Evolutionary conservation across 768 basidiomycete genomes (phyloP).

Genomic region (Kwoniella shandongensis): DNA sequence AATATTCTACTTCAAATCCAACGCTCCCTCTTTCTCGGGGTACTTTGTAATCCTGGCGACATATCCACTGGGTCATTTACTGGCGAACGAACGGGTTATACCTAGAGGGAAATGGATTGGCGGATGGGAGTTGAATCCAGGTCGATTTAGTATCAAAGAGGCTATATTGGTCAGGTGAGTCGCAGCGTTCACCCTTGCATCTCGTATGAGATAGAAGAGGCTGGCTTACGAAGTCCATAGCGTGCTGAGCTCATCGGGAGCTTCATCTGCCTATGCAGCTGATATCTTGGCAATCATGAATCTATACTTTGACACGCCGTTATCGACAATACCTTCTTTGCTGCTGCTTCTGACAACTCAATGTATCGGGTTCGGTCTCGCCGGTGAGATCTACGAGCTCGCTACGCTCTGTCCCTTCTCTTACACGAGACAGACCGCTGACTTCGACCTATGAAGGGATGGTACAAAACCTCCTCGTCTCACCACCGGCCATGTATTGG

Average conservation of each 20-base stretch:
- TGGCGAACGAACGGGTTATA: constrained; percentile 38
- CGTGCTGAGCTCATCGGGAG: constrained; percentile 48
- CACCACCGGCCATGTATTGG: constrained; percentile 52
- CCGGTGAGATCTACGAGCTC: constrained; percentile 30
- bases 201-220: background rate
- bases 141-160: constrained; percentile 51
- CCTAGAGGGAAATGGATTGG: constrained; percentile 26
- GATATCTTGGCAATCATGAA: constrained; percentile 54
- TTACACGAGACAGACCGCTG: background rate
- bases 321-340: constrained; percentile 44
- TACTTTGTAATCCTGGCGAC: constrained; percentile 53
- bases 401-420: background rate
- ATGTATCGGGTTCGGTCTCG: constrained; percentile 53
- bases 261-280: constrained; percentile 51
- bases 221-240: constrained; percentile 5
- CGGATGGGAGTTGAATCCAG: constrained; percentile 48
- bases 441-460: constrained; percentile 35
- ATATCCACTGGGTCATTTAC: constrained; percentile 50
- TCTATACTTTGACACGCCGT: constrained; percentile 51
- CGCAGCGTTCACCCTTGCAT: background rate
- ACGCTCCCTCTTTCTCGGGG: constrained; percentile 46
- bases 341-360: constrained; percentile 53
- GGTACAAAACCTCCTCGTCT: constrained; percentile 51
- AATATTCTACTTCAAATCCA: constrained; percentile 53
- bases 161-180: constrained; percentile 50